Percentiles rank a stretch among this genome's conserved stretches.
phyloP scores from a whole-genome alignment of 805 yeast genomes.

The Barnettozyma californica region DNA sequence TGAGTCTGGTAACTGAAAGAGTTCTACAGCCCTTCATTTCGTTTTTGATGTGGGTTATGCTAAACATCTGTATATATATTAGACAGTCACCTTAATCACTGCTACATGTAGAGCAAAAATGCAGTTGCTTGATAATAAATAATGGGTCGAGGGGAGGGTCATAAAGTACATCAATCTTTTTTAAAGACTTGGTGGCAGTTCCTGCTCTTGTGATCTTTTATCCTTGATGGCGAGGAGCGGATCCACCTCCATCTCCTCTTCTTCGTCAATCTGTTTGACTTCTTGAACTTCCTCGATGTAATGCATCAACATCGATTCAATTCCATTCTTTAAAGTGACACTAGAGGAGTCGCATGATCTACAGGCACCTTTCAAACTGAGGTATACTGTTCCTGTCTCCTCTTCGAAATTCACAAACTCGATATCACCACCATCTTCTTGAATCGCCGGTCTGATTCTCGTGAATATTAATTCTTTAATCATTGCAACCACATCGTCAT shows the following conservation, averaged over 20 bases:
- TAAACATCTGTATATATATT: not conserved
- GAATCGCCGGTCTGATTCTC: slow-evolving; percentile 66
- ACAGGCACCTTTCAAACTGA: slow-evolving; percentile 64
- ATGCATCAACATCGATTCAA: slow-evolving; percentile 65
- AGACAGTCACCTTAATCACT: not conserved
- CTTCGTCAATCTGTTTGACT: slow-evolving; percentile 49
- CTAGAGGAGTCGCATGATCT: slow-evolving; percentile 66
- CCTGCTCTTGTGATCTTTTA: slow-evolving; percentile 6
- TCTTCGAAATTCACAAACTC: slow-evolving; percentile 62
- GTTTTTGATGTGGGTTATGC: not conserved
- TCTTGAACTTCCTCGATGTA: slow-evolving; percentile 62
- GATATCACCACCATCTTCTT: slow-evolving; percentile 73
- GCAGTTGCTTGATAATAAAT: not conserved
- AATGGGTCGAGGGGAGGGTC: not conserved
- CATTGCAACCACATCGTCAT: slow-evolving; percentile 61
- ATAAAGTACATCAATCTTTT: not conserved
- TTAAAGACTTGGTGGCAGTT: slow-evolving; percentile 17
- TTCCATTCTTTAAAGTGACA: slow-evolving; percentile 62
- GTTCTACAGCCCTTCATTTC: not conserved
- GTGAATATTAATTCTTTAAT: slow-evolving; percentile 67
- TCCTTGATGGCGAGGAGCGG: slow-evolving; percentile 14
- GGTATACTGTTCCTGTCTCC: slow-evolving; percentile 49
- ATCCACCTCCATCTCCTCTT: slow-evolving; percentile 19
- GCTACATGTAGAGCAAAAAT: not conserved
- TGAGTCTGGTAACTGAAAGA: not conserved